Percentiles rank a stretch among this genome's conserved stretches.
Conservation (phyloP, 2,329 filamentous ascomycete species). For the Pestalotiopsis sp. region DNA sequence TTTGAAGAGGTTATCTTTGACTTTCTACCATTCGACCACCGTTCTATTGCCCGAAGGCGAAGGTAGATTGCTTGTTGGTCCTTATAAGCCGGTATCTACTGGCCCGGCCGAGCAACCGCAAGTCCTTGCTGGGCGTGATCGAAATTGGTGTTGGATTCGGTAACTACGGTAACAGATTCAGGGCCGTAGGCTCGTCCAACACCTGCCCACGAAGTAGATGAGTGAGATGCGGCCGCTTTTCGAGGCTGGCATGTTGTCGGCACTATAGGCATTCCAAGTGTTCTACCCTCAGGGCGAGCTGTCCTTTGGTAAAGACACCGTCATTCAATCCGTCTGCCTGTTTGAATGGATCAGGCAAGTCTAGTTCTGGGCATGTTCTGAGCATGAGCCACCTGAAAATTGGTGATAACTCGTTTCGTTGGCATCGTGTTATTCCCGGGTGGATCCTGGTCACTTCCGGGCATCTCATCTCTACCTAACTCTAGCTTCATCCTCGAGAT, state of each 20-base stretch:
- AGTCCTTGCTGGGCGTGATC: too few species aligned
- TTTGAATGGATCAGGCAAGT: background rate
- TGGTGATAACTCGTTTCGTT: background rate
- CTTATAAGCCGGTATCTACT: too few species aligned
- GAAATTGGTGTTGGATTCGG: too few species aligned
- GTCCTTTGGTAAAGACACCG: background rate
- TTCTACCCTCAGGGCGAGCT: background rate
- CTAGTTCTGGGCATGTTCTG: background rate
- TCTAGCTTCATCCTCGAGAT: constrained; percentile 12
- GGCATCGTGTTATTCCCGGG: background rate
- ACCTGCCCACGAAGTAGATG: background rate
- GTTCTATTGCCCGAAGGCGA: too few species aligned
- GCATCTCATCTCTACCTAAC: background rate
- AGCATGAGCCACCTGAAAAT: background rate
- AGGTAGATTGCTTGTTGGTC: too few species aligned
- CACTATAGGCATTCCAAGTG: background rate
- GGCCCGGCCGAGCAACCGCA: too few species aligned
- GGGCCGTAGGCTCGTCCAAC: too few species aligned
- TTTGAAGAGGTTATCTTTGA: too few species aligned
- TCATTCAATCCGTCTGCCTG: background rate
- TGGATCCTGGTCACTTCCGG: background rate
- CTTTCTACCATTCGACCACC: too few species aligned
- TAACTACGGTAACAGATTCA: too few species aligned
- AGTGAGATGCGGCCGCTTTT: background rate
- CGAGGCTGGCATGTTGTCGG: fast-evolving